Evolutionary conservation across 345 rosid genomes (phyloP).

Genomic region (Pelargonium nanum): DNA sequence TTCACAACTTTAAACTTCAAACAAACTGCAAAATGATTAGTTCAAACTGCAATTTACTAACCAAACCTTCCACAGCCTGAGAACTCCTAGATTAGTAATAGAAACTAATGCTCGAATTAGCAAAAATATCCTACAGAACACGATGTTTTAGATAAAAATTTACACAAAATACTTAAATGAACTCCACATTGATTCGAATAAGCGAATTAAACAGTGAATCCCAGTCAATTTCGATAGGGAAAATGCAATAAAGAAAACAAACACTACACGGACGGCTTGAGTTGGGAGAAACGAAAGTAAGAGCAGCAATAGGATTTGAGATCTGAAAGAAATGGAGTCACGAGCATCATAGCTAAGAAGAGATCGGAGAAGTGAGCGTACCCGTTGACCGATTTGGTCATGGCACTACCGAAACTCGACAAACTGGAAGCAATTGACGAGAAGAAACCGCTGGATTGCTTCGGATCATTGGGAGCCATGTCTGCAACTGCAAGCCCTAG

Average conservation of each 20-base stretch:
- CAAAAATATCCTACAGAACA: too few species aligned
- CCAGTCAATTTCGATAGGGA: too few species aligned
- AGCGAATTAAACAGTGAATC: too few species aligned
- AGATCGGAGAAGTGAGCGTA: slow-evolving; percentile 10
- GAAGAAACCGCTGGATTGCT: slow-evolving; percentile 66
- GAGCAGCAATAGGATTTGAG: background rate
- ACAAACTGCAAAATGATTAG: background rate
- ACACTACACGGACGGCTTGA: background rate
- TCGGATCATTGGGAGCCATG: slow-evolving; percentile 77
- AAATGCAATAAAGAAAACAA: too few species aligned
- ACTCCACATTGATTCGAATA: too few species aligned
- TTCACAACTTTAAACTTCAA: background rate
- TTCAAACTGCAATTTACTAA: background rate
- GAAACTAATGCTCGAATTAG: too few species aligned
- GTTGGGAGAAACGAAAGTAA: background rate
- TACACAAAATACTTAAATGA: too few species aligned
- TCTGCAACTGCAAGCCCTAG: slow-evolving; percentile 1
- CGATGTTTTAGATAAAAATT: too few species aligned
- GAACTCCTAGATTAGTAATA: too few species aligned
- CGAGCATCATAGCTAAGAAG: background rate
- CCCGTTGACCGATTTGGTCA: slow-evolving; percentile 95
- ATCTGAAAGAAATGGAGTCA: background rate
- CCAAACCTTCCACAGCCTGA: background rate
- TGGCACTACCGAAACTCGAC: slow-evolving; percentile 57
- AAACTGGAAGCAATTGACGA: slow-evolving; percentile 65